Evolutionary conservation across 768 basidiomycete genomes (phyloP), one percentile per base, ranked within the genome.

Genomic region (Suillus clintonianus): DNA sequence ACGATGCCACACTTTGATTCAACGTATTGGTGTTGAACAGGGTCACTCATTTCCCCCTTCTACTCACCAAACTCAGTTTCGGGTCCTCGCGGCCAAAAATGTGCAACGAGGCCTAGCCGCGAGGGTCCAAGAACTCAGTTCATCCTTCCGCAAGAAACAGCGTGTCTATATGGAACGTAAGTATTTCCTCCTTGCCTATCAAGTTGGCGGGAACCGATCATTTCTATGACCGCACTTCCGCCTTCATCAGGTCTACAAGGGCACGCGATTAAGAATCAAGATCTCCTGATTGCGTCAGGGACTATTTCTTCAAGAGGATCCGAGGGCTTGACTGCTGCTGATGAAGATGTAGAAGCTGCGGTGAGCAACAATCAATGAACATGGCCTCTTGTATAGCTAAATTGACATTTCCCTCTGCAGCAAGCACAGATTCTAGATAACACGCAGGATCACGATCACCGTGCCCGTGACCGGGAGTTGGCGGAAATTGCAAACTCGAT

Each of bases 151-250:
- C 66, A 98, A 97, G 83, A 99, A 97, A 81, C 97, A 99, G 78
- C 89, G 94, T 64, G 92, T 97, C 37, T 99, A 98, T 77, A 92
- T 99, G 92, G 92, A 97, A 79, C 96, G 97, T 97, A 74, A 78
- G 96, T 85, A 32, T 42, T 60, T 14, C 61, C 47, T 63, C 59
- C 41, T 42, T 48, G 55, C 56, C n/a, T 15, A 64, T 61, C 53
- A 22, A 15, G n/a, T 37, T 37, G 60, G 14, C 59, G 50, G 36
- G 54, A 64, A 61, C 55, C 59, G 67, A 67, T 63, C 50, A 32
- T 69, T 70, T 66, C 65, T 50, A 30, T 3, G 17, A 41, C 56
- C 66, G 51, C 36, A 54, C 45, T 65, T 63, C 59, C 62, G 53
- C 63, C 62, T 62, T 56, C 57, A 64, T 54, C 74, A 97, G 97